Evolutionary conservation across 306 rosid species (phyloP).

Genomic region (Gastrolobium bilobum): DNA sequence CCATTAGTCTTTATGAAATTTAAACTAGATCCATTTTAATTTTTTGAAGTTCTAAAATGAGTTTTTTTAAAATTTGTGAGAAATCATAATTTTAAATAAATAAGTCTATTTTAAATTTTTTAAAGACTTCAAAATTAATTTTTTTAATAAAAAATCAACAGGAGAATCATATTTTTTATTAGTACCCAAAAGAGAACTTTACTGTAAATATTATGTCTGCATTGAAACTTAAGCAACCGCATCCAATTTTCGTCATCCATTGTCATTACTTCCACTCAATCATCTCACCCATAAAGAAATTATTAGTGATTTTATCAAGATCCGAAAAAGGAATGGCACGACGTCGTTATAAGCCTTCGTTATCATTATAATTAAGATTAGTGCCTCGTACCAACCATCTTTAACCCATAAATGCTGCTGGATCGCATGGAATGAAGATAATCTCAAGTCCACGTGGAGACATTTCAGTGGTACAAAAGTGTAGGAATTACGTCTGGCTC

Average conservation of each 20-base stretch:
- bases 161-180: no score
- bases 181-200: no score
- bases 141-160: no score
- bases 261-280: constrained; percentile 22
- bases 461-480: neutral
- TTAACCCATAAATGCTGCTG: neutral
- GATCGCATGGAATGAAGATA: neutral
- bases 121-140: no score
- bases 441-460: neutral
- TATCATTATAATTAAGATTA: constrained; percentile 26
- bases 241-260: neutral
- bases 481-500: neutral
- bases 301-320: neutral
- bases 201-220: neutral
- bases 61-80: no score
- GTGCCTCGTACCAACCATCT: neutral
- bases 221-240: constrained; percentile 8
- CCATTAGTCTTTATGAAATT: no score
- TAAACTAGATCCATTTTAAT: no score
- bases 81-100: no score
- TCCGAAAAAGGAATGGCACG: neutral
- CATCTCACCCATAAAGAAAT: neutral
- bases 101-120: no score
- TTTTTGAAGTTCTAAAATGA: no score
- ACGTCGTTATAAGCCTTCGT: neutral